Evolutionary conservation across 225 moss, liverwort and hornwort genomes (phyloP), one percentile per base, ranked within the genome.

Genomic region (Straminergon stramineum): DNA sequence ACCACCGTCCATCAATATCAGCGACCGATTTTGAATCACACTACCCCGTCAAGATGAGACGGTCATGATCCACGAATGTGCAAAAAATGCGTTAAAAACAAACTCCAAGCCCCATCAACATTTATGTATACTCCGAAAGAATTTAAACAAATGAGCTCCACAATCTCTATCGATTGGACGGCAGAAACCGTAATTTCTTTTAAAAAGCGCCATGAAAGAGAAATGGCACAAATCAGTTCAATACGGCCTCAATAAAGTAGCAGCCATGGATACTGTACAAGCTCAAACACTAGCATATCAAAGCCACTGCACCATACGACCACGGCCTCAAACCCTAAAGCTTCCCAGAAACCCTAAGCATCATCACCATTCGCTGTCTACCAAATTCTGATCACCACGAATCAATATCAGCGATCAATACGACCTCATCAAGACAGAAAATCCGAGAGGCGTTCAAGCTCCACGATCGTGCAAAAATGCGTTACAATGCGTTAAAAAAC

Each of bases 321-420:
- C 74, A 56, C 75, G 53, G 39, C 62, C 83, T 56, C 83, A 90
- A 92, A 90, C 88, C 86, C 89, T 88, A 89, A 90, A 88, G 90
- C 81, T 71, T 67, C 73, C 81, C 87, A 58, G 86, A 89, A 93
- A 88, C 91, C 92, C 92, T 94, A 92, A 84, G 51, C 63, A 86
- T 70, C 79, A 71, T 88, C 81, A 81, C 30, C 81, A 87, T 55
- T 68, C 68, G 74, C 75, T 84, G 74, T 79, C 70, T 73, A 77
- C 37, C 84, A 60, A 91, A 87, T 75, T 82, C 79, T 83, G 83
- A 66, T 57, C 83, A 7, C 80, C 60, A 41, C 60, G 60, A 60
- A 60, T 80, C 60, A 86, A 81, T 81, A 71, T 68, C 51, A 84
- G 56, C 55, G 63, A 86, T 58, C 64, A 91, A 85, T 66, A 86